phyloP scores from a whole-genome alignment of 2,329 filamentous ascomycete genomes.

The Arthrobotrys entomopaga region DNA sequence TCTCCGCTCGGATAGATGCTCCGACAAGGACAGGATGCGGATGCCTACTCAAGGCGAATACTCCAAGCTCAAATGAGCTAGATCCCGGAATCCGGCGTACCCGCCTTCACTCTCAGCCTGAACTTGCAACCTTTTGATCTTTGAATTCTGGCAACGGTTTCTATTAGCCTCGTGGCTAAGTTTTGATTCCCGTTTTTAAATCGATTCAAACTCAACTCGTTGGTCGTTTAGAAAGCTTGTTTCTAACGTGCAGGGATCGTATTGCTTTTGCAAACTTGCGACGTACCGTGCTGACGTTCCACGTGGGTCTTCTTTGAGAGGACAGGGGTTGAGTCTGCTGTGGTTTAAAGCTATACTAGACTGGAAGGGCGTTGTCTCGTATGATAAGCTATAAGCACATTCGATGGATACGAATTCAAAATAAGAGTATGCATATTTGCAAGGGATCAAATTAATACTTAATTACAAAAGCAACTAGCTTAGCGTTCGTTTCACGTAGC shows the following conservation, averaged over 20 bases:
- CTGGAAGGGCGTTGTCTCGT: too few species aligned
- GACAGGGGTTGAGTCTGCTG: too few species aligned
- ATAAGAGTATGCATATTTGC: too few species aligned
- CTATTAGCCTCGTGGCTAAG: too few species aligned
- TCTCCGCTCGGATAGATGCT: conserved; percentile 43
- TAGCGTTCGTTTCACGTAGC: too few species aligned
- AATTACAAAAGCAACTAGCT: too few species aligned
- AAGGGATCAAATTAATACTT: too few species aligned
- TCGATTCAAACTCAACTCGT: not conserved
- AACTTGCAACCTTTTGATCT: not conserved
- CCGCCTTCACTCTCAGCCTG: not conserved
- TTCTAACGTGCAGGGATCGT: not conserved
- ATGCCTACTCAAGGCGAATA: not conserved
- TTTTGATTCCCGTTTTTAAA: too few species aligned
- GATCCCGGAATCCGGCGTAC: not conserved
- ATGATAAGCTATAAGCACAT: too few species aligned
- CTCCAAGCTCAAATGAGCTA: not conserved
- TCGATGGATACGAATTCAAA: too few species aligned
- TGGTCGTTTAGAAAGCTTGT: conserved; percentile 10
- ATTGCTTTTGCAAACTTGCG: not conserved
- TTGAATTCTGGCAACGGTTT: not conserved
- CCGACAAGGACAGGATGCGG: conserved; percentile 37
- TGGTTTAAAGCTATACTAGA: too few species aligned
- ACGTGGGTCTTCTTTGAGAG: not conserved
- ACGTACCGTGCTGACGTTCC: conserved; percentile 14